Percentiles rank a stretch among this genome's conserved stretches.
Evolutionary conservation across 257 asterid genomes (phyloP).

Genomic region (Solanum chaucha): DNA sequence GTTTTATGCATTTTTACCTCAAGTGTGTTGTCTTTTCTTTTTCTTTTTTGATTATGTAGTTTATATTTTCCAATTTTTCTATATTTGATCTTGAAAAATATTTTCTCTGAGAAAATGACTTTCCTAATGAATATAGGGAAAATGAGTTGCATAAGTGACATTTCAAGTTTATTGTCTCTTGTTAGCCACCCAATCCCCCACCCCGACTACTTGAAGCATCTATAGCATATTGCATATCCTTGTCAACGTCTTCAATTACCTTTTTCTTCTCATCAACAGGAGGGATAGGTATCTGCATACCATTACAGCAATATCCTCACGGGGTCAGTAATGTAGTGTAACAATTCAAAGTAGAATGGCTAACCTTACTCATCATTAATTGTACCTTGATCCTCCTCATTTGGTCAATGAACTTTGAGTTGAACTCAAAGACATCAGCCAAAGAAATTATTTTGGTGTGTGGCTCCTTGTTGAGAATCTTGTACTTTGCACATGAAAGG

Average conservation of each 20-base stretch:
- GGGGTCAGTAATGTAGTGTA: not conserved
- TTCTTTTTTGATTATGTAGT: not conserved
- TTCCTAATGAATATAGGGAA: no score
- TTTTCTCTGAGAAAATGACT: not conserved
- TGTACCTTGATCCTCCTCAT: constrained; percentile 45
- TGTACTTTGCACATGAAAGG: not conserved
- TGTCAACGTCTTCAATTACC: constrained; percentile 94
- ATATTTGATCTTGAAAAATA: not conserved
- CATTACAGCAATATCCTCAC: not conserved
- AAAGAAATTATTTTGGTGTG: not conserved
- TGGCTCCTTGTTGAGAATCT: not conserved
- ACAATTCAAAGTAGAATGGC: not conserved
- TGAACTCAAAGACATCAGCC: not conserved
- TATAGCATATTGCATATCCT: constrained; percentile 89
- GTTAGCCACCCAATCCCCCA: not conserved
- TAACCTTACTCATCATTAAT: not conserved
- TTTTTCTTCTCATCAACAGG: constrained; percentile 79
- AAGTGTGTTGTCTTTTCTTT: not conserved
- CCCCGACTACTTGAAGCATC: constrained; percentile 57
- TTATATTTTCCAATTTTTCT: not conserved
- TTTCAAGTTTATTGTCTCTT: not conserved
- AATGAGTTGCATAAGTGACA: not conserved
- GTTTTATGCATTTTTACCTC: not conserved
- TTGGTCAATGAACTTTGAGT: not conserved
- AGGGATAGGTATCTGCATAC: constrained; percentile 76